These are phyloP conservation scores for Candida ascalaphidarum DNA, from an alignment of 805 yeast species.

Conservation along the genomic window DNA sequence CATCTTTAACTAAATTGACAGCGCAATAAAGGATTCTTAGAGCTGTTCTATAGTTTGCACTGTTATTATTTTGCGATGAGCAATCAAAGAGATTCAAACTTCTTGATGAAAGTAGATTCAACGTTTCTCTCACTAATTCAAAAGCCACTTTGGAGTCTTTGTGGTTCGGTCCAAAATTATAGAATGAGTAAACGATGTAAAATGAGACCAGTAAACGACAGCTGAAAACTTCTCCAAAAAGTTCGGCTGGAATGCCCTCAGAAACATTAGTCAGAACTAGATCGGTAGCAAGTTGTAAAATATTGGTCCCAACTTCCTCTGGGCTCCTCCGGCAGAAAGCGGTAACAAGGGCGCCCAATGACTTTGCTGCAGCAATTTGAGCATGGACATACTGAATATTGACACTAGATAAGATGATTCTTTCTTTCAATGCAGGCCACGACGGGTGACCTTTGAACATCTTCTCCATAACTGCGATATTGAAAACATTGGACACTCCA, in stretches of 20 bases:
- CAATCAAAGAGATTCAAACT: conserved; percentile 41
- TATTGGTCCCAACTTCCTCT: conserved; percentile 6
- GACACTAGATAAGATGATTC: conserved; percentile 49
- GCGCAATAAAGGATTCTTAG: conserved; percentile 48
- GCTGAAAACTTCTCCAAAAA: conserved; percentile 43
- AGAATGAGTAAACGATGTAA: conserved; percentile 37
- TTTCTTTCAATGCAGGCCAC: conserved; percentile 37
- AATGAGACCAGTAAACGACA: conserved; percentile 64
- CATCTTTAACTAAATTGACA: conserved; percentile 34
- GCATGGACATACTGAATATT: conserved; percentile 57
- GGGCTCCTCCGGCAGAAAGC: conserved; percentile 41
- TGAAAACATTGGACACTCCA: conserved; percentile 49
- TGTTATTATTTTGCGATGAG: conserved; percentile 28
- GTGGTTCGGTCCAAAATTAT: conserved; percentile 17
- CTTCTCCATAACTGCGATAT: conserved; percentile 54
- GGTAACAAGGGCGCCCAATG: conserved; percentile 72
- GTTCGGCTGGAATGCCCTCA: conserved; percentile 42
- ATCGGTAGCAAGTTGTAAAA: conserved; percentile 28
- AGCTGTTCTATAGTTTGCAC: conserved; percentile 45
- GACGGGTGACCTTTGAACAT: conserved; percentile 33
- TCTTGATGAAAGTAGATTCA: conserved; percentile 39
- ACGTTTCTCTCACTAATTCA: conserved; percentile 32
- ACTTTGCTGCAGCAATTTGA: conserved; percentile 61
- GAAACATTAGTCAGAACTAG: conserved; percentile 44
- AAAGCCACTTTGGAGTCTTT: conserved; percentile 27